Conservation (phyloP, 495 filamentous ascomycete species). For the Talaromyces nanjingensis region DNA sequence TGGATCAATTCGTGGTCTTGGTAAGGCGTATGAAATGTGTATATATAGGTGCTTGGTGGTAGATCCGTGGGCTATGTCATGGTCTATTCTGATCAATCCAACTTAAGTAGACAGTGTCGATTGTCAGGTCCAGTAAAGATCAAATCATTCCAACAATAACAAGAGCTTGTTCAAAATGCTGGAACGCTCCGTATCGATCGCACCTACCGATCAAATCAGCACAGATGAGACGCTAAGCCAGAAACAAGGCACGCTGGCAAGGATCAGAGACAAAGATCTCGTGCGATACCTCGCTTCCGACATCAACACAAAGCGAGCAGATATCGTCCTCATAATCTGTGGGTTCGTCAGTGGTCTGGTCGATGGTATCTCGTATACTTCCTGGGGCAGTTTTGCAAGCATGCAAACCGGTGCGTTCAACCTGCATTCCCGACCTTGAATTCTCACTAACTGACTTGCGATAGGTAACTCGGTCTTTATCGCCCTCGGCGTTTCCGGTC, state of each 20-base stretch:
- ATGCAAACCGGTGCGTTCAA: constrained; percentile 45
- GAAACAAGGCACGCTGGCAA: background rate
- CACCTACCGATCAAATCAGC: background rate
- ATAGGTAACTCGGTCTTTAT: constrained; percentile 35
- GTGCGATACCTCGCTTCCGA: constrained; percentile 2
- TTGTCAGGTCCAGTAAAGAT: too few relatives aligned
- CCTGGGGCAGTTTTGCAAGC: constrained; percentile 47
- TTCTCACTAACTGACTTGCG: background rate
- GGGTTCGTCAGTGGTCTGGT: constrained; percentile 33
- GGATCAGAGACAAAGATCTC: background rate
- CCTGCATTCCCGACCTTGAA: too few relatives aligned
- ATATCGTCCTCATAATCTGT: constrained; percentile 29
- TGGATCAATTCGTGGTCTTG: background rate
- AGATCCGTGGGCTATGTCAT: background rate
- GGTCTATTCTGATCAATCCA: too few relatives aligned
- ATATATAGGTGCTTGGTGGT: background rate
- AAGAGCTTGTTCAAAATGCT: background rate
- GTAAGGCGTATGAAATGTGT: background rate
- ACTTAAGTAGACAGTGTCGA: too few relatives aligned
- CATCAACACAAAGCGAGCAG: constrained; percentile 22
- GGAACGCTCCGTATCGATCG: background rate
- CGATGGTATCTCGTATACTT: constrained; percentile 34
- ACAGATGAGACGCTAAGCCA: background rate
- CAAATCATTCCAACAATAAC: too few relatives aligned
- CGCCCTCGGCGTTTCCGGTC: constrained; percentile 29